Evolutionary conservation across 2,329 filamentous ascomycete genomes (phyloP), one percentile per base, ranked within the genome.

Genomic region (Diaporthe ilicicola): DNA sequence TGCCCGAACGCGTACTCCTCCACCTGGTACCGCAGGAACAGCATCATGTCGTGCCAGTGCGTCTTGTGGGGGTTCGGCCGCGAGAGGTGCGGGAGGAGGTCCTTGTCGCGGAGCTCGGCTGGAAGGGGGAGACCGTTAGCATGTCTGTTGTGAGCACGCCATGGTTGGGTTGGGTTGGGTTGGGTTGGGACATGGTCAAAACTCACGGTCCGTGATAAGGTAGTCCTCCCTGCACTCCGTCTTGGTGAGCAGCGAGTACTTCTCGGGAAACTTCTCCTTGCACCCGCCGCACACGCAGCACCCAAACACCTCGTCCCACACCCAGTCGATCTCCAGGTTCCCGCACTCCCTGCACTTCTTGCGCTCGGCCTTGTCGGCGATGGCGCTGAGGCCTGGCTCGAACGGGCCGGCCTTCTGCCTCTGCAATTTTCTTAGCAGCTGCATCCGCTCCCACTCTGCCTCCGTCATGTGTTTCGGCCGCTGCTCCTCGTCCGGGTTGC

Each of bases 11-110:
- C 96, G 78, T 98, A 98, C 70, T 94, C 94, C 79, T 99, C 96
- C 2, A 99, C 93, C 79, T 99, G 96, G 72, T 90, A 97, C 0
- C 96, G 92, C 27, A 99, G 86, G 79, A 96, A 99, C 2, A 99
- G 88, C 92, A 97, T 97, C 96, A 99, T 99, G 84, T 97, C 94
- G 81, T 98, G 94, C 94, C 94, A 99, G 71, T 95, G 94, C 0
- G 93, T 91, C 80, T 98, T 98, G 82, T 98, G 96, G 0, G 96
- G 96, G 77, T 99, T 99, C 1, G 96, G 95, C 42, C 92, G 91
- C 67, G 93, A 92, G 10, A 99, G 87, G 79, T 97, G 95, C 0
- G 95, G 95, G 0, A 99, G 86, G 1, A 99, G 85, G 19, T 95
- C 92, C 70, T 90, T 88, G 77, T 99, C 96, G 76, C 92, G 92